Evolutionary conservation across 2,329 filamentous ascomycete species (phyloP).

Genomic region (Coniochaeta sp.): DNA sequence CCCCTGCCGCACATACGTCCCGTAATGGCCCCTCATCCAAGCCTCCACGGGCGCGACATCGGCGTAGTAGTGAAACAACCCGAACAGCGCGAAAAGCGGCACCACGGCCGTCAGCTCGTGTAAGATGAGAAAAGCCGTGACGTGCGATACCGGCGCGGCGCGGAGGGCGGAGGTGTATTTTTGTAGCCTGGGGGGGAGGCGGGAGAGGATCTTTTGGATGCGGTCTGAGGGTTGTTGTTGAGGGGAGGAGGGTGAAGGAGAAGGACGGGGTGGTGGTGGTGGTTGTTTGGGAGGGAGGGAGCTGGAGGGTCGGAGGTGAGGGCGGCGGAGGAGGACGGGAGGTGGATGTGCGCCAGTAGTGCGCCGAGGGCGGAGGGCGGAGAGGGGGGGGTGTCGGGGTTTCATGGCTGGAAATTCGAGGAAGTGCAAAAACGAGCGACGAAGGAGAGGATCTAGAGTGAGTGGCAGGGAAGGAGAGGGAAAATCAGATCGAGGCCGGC

Average conservation of each 20-base stretch:
- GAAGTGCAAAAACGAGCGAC: too few species aligned
- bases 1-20: conserved; percentile 49
- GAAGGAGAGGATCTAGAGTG: too few species aligned
- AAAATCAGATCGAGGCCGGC: too few species aligned
- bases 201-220: conserved; percentile 29
- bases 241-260: neutral
- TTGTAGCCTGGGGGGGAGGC: conserved; percentile 60
- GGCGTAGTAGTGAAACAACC: conserved; percentile 75
- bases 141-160: conserved; percentile 71
- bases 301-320: neutral
- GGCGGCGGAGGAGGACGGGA: neutral
- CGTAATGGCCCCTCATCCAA: conserved; percentile 39
- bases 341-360: too few species aligned
- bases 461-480: too few species aligned
- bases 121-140: conserved; percentile 79
- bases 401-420: too few species aligned
- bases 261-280: neutral
- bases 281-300: too few species aligned
- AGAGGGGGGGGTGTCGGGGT: neutral
- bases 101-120: conserved; percentile 88
- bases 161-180: conserved; percentile 64
- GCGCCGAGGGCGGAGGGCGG: neutral
- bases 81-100: conserved; percentile 69
- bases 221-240: too few species aligned
- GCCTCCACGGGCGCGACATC: conserved; percentile 60